Conservation (phyloP, 164 flowering plant genomes). For the Hamamelis virginiana region DNA sequence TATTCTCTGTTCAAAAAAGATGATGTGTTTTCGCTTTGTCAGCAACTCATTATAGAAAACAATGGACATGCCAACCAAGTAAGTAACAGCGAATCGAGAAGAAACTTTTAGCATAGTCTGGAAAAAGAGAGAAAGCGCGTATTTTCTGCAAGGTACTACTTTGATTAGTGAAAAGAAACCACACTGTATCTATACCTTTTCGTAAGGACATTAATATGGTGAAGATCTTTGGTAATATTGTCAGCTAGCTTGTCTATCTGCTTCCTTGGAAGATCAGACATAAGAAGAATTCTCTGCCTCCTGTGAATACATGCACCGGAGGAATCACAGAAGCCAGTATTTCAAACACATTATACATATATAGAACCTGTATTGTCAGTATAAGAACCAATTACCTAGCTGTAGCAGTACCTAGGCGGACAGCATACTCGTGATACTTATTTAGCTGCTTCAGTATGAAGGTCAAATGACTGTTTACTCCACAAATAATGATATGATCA, state of each 20-base stretch:
- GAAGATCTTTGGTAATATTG: conserved; percentile 72
- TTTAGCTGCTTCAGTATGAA: conserved; percentile 90
- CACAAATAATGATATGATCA: conserved; percentile 95
- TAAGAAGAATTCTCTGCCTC: conserved; percentile 91
- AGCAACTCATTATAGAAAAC: background rate
- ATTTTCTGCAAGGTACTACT: background rate
- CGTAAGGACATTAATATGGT: conserved; percentile 83
- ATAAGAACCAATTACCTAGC: conserved; percentile 62
- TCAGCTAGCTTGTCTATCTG: conserved; percentile 90
- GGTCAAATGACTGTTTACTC: conserved; percentile 78
- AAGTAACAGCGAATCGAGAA: background rate
- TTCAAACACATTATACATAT: conserved; percentile 1
- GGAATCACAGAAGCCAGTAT: conserved; percentile 10
- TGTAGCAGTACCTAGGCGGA: conserved; percentile 93
- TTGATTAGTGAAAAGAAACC: background rate
- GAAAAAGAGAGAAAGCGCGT: too few relatives aligned
- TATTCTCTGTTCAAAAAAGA: background rate
- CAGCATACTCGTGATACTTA: conserved; percentile 88
- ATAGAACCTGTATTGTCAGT: background rate
- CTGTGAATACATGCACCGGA: conserved; percentile 35
- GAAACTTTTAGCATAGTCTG: background rate
- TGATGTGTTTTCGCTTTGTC: too few relatives aligned
- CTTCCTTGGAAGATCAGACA: conserved; percentile 95
- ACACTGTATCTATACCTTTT: conserved; percentile 54
- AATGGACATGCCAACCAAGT: background rate